Base-by-base conservation (phyloP, 2,329 filamentous ascomycete species). In the Venturia nashicola region DNA sequence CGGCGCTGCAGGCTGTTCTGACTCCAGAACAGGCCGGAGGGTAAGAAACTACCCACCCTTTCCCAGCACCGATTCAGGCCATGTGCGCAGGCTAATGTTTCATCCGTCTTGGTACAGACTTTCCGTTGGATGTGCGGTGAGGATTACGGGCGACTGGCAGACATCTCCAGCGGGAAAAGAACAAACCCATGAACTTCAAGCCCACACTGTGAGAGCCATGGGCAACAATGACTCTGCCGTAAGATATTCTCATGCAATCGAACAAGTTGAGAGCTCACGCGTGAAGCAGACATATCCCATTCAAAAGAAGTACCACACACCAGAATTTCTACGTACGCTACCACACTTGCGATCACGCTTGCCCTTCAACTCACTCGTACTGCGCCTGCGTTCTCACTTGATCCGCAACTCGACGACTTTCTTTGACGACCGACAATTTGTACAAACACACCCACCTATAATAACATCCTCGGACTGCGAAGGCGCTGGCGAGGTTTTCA, bases 401-500 rank as follows among this genome's bases (percentile, higher is more conserved):
- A 88, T 91, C 67, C 83, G 86, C 60, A 82, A 86, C 59, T 74
- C 96, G 54, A 89, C 85, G 62, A 82, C 82, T 59, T 93, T 91
- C 76, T 97, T 97, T 76, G 81, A 83, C 59, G 76, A 79, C 34
- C 82, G 85, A 65, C 81, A 85, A 64, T 93, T 90, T 70, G 82
- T 90, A 65, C 89, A 97, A 76, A 90, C 90, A 8, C 93, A 97
- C 69, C 90, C 94, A 4, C 94, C 94, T 5, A 86, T 97, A 70
- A 90, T 99, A 71, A 97, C 94, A 1, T 97, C 93, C 0, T 96
- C 93, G 0, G 94, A 99, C 71, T 99, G 94, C 71, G 94, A 99
- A 77, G 94, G 94, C 4, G 94, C 92, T 1, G 94, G 94, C 0
- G 92, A 97, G 73, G 93, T 95, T 20, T 99, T 99, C 71, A 85